These are phyloP conservation scores for Auriscalpium microsporum DNA, from an alignment of 768 basidiomycete species.

Conservation along the genomic window DNA sequence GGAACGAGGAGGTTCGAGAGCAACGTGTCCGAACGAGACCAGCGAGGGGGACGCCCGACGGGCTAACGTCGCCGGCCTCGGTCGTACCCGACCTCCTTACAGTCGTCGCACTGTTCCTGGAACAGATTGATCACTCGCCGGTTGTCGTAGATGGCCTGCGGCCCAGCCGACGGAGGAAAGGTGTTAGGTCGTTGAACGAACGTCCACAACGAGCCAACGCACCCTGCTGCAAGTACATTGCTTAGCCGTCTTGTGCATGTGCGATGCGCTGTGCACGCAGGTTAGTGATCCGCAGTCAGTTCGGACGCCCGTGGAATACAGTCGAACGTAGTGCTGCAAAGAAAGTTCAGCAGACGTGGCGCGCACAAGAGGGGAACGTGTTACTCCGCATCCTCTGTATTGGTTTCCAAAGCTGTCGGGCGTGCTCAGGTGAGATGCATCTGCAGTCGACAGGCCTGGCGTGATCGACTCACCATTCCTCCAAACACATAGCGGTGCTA, in stretches of 20 bases:
- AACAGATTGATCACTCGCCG: conserved; percentile 57
- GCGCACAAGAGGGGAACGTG: neutral
- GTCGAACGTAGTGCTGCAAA: conserved; percentile 51
- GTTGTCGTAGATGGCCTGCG: conserved; percentile 28
- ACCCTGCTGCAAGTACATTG: conserved; percentile 49
- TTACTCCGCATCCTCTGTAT: conserved; percentile 15
- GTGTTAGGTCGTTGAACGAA: conserved; percentile 5
- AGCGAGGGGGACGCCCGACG: neutral
- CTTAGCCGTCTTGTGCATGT: conserved; percentile 50
- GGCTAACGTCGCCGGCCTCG: conserved; percentile 17
- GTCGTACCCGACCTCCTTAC: conserved; percentile 31
- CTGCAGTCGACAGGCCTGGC: no score
- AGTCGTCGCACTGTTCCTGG: conserved; percentile 53
- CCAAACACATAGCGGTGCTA: conserved; percentile 10
- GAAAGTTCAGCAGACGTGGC: neutral
- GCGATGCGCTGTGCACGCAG: conserved; percentile 48
- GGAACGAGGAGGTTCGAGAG: neutral
- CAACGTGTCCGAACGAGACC: neutral
- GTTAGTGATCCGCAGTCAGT: conserved; percentile 43
- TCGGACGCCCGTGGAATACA: conserved; percentile 54
- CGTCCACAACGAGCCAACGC: conserved; percentile 2
- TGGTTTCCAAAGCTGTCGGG: conserved; percentile 12
- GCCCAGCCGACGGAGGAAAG: neutral
- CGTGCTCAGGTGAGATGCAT: neutral
- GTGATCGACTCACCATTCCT: conserved; percentile 11